phyloP scores from a whole-genome alignment of 2,329 filamentous ascomycete species.

The Colletotrichum graminicola region DNA sequence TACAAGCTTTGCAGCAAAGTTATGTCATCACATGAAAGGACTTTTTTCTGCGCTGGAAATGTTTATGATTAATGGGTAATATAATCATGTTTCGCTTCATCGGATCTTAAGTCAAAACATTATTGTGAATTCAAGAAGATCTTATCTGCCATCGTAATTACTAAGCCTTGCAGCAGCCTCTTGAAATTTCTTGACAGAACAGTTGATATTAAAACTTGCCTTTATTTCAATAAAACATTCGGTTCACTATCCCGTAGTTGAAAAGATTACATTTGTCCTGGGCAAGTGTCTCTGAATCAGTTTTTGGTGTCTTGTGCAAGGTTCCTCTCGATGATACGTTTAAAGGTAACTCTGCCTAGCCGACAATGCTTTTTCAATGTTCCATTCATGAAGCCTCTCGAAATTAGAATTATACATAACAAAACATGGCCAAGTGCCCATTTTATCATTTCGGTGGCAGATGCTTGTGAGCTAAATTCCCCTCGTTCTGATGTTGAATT shows the following conservation, averaged over 20 bases:
- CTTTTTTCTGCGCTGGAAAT: background rate
- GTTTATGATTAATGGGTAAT: background rate
- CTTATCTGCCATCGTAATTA: background rate
- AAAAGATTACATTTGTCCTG: no score
- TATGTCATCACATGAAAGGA: background rate
- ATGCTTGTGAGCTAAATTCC: background rate
- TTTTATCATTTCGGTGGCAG: rapidly evolving
- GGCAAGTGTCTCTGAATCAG: no score
- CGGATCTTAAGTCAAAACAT: background rate
- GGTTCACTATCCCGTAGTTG: no score
- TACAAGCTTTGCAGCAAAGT: background rate
- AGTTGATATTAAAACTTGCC: background rate
- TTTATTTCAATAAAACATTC: background rate
- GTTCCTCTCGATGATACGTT: no score
- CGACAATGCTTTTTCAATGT: no score
- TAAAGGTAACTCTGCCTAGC: no score
- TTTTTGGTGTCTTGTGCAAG: no score
- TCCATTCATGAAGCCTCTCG: no score
- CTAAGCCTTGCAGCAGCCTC: background rate
- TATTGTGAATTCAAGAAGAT: background rate
- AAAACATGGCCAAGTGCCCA: background rate
- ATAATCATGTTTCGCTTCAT: background rate
- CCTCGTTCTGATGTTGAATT: background rate
- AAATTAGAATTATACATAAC: rapidly evolving
- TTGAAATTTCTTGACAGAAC: background rate